Percentiles rank a stretch among this genome's conserved stretches.
These are phyloP conservation scores for Pseudocercospora eumusae DNA, from an alignment of 2,329 filamentous ascomycete species.

Conservation along the genomic window DNA sequence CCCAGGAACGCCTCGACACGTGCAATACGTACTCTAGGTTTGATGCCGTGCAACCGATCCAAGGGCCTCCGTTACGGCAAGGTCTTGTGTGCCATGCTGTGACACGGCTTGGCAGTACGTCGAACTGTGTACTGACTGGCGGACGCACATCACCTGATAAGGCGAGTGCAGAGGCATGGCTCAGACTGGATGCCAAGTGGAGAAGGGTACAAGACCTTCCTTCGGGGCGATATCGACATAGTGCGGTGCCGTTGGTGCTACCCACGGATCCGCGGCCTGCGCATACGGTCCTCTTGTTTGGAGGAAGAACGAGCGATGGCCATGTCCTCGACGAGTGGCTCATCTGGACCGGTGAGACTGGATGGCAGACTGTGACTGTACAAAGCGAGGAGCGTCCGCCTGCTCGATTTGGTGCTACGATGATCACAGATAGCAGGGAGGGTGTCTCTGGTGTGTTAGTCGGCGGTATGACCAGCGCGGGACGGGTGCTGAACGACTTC, in stretches of 20 bases:
- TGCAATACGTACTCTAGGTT: conserved; percentile 48
- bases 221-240: conserved; percentile 73
- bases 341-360: conserved; percentile 51
- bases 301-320: conserved; percentile 49
- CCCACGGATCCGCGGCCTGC: conserved; percentile 37
- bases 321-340: conserved; percentile 46
- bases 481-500: conserved; percentile 62
- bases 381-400: conserved; percentile 41
- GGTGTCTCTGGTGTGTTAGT: conserved; percentile 61
- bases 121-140: conserved; percentile 67
- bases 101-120: conserved; percentile 60
- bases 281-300: conserved; percentile 48
- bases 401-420: conserved; percentile 59
- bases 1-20: conserved; percentile 51
- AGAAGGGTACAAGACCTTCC: conserved; percentile 65
- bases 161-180: conserved; percentile 73
- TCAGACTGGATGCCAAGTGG: conserved; percentile 66
- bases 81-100: conserved; percentile 72
- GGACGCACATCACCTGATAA: conserved; percentile 75
- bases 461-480: conserved; percentile 70
- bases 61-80: conserved; percentile 36
- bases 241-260: conserved; percentile 53
- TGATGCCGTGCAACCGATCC: conserved; percentile 30
- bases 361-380: conserved; percentile 53
- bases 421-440: conserved; percentile 47